These are phyloP conservation scores for Suillus hirtellus DNA, from an alignment of 768 basidiomycete species.

Conservation along the genomic window DNA sequence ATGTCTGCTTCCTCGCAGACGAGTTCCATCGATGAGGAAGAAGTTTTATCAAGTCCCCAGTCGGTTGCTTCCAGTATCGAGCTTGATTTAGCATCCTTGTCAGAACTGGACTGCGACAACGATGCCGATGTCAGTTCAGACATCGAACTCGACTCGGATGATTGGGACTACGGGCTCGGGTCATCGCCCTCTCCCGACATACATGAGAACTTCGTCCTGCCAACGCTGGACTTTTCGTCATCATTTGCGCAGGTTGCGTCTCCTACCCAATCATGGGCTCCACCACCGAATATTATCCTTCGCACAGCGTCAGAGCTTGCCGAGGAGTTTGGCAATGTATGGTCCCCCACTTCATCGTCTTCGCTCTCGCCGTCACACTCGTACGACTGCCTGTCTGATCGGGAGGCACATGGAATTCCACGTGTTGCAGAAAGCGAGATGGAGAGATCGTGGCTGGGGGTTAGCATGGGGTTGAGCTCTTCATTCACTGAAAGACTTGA, in stretches of 20 bases:
- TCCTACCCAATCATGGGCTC: slow-evolving; percentile 3
- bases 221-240: slow-evolving; percentile 72
- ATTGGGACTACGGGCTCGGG: slow-evolving; percentile 14
- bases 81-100: slow-evolving; percentile 11
- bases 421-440: background rate
- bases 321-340: slow-evolving; percentile 11
- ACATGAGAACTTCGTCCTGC: slow-evolving; percentile 70
- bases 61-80: slow-evolving; percentile 14
- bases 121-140: slow-evolving; percentile 3
- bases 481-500: slow-evolving; percentile 16
- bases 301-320: slow-evolving; percentile 26
- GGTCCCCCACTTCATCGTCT: slow-evolving; percentile 6
- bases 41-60: background rate
- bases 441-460: slow-evolving; percentile 23
- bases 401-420: background rate
- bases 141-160: slow-evolving; percentile 5
- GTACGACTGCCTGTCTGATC: slow-evolving; percentile 5
- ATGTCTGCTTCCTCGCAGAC: background rate
- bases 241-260: slow-evolving; percentile 30
- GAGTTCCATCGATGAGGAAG: slow-evolving; percentile 4
- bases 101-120: slow-evolving; percentile 13
- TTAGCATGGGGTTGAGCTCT: slow-evolving; percentile 19
- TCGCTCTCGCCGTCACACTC: slow-evolving; percentile 1
- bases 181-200: slow-evolving; percentile 41
- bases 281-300: slow-evolving; percentile 20